Evolutionary conservation across 2,329 filamentous ascomycete genomes (phyloP), one percentile per base, ranked within the genome.

Genomic region (Ceratocystis papillata): DNA sequence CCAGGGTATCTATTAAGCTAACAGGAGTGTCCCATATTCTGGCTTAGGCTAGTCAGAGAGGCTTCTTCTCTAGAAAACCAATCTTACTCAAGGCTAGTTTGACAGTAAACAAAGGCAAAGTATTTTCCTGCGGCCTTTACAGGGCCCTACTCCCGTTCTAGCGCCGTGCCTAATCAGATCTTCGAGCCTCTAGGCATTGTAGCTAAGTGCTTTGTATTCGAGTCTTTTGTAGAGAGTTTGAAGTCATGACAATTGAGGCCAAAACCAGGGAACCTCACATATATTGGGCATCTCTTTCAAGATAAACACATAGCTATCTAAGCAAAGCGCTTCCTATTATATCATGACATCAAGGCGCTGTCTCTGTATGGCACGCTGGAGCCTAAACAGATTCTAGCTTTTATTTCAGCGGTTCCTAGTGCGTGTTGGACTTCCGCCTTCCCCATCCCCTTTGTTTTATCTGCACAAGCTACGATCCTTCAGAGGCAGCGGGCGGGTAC

Each of bases 401-500:
- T 41, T 41, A 15, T 41, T 41, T 12, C 37, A 15, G 37, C 3
- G 10, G 37, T 41, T 41, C 37, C 4, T 5, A 48, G 17, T 48
- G 20, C n/a, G n/a, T 12, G 4, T 10, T 20, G n/a, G 46, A 28
- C 8, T 22, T 22, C 8, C n/a, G 20, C 20, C 17, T 10, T 5
- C 17, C 17, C 45, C 45, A 37, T 59, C n/a, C 28, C 28, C 25
- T 22, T 25, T 30, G 17, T n/a, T 17, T 10, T n/a, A 20, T 22
- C 50, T 30, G 22, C 12, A 37, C 15, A 59, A 33, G 17, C 55
- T 37, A 15, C 15, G 33, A 59, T 59, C 55, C 55, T 59, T 59
- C 30, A 37, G n/a, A 59, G 15, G 28, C 55, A 8, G 55, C 55
- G 55, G 15, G 55, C 55, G 55, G 55, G 55, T 59, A 59, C 28